Evolutionary conservation across 2,329 filamentous ascomycete species (phyloP).

Genomic region (Dryadomyces quercivorus): DNA sequence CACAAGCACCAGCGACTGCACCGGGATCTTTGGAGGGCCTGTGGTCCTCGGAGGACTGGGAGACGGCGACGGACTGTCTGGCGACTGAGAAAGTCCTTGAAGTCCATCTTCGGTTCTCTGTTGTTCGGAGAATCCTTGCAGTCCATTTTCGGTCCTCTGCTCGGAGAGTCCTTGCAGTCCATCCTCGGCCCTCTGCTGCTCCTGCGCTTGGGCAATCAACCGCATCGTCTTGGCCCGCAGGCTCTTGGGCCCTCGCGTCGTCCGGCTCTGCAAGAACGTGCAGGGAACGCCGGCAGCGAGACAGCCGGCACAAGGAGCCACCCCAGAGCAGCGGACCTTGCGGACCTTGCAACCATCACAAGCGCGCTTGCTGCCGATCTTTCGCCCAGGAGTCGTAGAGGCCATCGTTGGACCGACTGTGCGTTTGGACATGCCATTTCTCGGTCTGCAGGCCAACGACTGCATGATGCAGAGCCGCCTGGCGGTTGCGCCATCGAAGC

Average conservation of each 20-base stretch:
- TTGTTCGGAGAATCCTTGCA: no score
- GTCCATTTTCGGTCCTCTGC: no score
- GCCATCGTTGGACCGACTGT: neutral
- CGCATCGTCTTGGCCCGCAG: conserved; percentile 31
- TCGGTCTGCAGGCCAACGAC: neutral
- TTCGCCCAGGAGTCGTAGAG: conserved; percentile 10
- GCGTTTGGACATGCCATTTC: neutral
- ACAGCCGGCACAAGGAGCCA: conserved; percentile 33
- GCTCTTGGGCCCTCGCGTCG: conserved; percentile 31
- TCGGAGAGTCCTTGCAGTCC: neutral
- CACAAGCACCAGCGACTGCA: conserved; percentile 16
- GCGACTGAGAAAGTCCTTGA: no score
- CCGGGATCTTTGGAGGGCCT: neutral
- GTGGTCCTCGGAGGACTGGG: neutral
- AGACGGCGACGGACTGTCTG: neutral
- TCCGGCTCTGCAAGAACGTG: conserved; percentile 34
- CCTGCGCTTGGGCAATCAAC: conserved; percentile 24
- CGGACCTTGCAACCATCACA: conserved; percentile 41
- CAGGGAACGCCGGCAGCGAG: conserved; percentile 31
- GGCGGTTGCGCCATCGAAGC: neutral
- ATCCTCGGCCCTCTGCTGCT: neutral
- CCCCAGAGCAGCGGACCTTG: conserved; percentile 37
- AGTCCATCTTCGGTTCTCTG: no score
- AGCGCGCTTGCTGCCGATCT: conserved; percentile 25
- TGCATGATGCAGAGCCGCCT: neutral